Conservation (phyloP, 2,329 filamentous ascomycete genomes). For the Monosporascus sp. region DNA sequence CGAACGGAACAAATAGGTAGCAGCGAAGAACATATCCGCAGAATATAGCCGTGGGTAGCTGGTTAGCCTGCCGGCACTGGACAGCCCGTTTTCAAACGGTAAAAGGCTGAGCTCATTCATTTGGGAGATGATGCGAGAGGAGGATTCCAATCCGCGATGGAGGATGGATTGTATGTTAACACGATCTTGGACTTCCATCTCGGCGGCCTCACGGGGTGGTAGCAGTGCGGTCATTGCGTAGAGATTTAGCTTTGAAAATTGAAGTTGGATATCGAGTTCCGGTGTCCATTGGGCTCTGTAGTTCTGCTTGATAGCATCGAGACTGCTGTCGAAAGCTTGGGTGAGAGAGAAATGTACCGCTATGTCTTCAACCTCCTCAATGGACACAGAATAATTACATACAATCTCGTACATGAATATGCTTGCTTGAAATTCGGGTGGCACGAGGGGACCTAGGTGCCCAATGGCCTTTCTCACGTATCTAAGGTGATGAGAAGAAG, state of each 20-base stretch:
- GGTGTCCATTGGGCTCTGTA: constrained; percentile 5
- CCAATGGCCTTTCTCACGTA: constrained; percentile 4
- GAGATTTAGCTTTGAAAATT: constrained; percentile 8
- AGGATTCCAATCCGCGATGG: constrained; percentile 4
- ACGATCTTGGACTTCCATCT: neutral
- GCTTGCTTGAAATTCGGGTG: neutral
- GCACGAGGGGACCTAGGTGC: neutral
- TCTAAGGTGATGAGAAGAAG: constrained; percentile 3
- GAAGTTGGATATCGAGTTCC: constrained; percentile 6
- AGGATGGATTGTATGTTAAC: constrained; percentile 5
- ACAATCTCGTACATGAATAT: constrained; percentile 6
- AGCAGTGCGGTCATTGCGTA: constrained; percentile 3
- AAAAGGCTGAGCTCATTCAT: constrained; percentile 2
- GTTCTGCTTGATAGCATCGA: constrained; percentile 3
- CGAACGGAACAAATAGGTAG: constrained; percentile 6
- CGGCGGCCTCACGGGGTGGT: neutral
- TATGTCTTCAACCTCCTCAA: constrained; percentile 7
- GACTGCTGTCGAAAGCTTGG: constrained; percentile 5
- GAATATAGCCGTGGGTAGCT: constrained; percentile 3
- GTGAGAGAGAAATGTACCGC: constrained; percentile 5
- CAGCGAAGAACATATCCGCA: constrained; percentile 5
- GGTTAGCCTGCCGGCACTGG: neutral
- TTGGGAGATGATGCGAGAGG: constrained; percentile 2
- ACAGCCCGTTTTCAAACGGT: neutral
- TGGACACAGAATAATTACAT: constrained; percentile 6